Percentiles rank a stretch among this genome's conserved stretches.
phyloP scores from a whole-genome alignment of 768 basidiomycete species.

The Suillus variegatus region DNA sequence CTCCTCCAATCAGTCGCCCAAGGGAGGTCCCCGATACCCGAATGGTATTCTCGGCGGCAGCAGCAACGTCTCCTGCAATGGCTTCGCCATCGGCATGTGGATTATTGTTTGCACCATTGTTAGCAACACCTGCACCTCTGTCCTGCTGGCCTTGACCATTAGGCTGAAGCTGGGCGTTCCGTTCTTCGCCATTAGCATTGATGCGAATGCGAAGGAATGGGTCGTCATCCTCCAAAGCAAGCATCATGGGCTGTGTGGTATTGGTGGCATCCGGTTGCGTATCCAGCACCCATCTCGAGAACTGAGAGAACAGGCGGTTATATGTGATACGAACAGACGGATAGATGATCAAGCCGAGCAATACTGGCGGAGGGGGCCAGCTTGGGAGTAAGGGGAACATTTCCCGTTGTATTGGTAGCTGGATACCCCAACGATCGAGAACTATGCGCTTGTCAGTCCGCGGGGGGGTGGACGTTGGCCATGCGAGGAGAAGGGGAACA shows the following conservation, averaged over 20 bases:
- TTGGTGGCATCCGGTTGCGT: conserved; percentile 22
- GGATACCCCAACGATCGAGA: conserved; percentile 12
- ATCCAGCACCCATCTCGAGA: conserved; percentile 48
- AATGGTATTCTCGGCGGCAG: conserved; percentile 59
- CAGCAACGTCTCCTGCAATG: conserved; percentile 36
- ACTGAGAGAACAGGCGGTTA: conserved; percentile 37
- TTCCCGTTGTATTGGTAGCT: conserved; percentile 12
- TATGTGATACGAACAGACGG: conserved; percentile 51
- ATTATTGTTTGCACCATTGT: conserved; percentile 16
- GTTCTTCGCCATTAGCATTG: conserved; percentile 36
- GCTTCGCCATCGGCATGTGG: conserved; percentile 12
- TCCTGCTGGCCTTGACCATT: conserved; percentile 15
- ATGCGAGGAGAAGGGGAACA: conserved; percentile 27
- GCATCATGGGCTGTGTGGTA: conserved; percentile 21
- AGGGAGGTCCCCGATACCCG: conserved; percentile 58
- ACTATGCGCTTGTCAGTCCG: conserved; percentile 10
- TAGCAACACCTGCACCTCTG: conserved; percentile 12
- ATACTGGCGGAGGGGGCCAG: conserved; percentile 65
- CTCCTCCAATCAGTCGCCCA: conserved; percentile 69
- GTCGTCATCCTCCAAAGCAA: conserved; percentile 27
- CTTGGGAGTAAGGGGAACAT: conserved; percentile 31
- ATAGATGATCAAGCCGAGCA: conserved; percentile 54
- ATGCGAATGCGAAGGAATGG: conserved; percentile 31
- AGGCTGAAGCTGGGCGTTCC: conserved; percentile 13
- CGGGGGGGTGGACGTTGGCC: conserved; percentile 32